phyloP scores from a whole-genome alignment of 306 rosid species.

The Trifolium repens region DNA sequence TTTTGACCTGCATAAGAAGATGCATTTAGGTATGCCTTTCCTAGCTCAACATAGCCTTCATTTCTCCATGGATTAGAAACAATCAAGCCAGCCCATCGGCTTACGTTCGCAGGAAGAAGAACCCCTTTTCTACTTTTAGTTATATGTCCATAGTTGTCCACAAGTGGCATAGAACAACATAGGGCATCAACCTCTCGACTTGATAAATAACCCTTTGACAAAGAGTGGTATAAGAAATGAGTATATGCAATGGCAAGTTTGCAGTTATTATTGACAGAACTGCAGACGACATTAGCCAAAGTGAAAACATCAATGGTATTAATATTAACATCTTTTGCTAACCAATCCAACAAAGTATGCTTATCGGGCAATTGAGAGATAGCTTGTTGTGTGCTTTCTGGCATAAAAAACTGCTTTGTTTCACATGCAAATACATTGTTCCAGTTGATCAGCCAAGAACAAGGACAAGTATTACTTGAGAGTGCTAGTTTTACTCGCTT shows the following conservation, averaged over 20 bases:
- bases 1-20: conserved; percentile 20
- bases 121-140: no score
- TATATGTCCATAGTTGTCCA: no score
- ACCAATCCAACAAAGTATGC: conserved; percentile 52
- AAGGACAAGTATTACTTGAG: conserved; percentile 10
- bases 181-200: no score
- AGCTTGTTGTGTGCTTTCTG: conserved; percentile 56
- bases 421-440: conserved; percentile 49
- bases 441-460: conserved; percentile 67
- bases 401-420: conserved; percentile 52
- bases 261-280: conserved; percentile 23
- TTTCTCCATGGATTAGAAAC: no score
- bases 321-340: conserved; percentile 37
- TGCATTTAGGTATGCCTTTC: no score
- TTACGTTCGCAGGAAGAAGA: no score
- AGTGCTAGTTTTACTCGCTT: conserved; percentile 43
- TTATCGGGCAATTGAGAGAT: conserved; percentile 6
- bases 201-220: conserved; percentile 24
- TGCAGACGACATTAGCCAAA: conserved; percentile 45
- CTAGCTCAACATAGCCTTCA: no score
- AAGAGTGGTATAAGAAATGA: conserved; percentile 62
- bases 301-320: conserved; percentile 1
- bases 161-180: no score
- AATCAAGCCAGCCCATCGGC: no score
- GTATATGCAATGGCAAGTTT: conserved; percentile 47